These are phyloP conservation scores for Isabelozyma pseudorhagii DNA, from an alignment of 805 yeast genomes.

Conservation along the genomic window DNA sequence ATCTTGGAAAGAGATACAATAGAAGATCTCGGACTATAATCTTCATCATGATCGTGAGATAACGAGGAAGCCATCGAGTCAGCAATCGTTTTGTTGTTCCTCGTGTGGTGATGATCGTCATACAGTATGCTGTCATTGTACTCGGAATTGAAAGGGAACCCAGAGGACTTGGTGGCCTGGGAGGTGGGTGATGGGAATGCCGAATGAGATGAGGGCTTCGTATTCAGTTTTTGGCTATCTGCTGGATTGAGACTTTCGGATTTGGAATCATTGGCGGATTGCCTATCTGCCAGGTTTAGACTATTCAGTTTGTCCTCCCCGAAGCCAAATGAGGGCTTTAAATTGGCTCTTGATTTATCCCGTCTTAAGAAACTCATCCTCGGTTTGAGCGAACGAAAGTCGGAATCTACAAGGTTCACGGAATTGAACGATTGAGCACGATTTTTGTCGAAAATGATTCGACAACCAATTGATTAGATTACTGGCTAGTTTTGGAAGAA, in stretches of 20 bases:
- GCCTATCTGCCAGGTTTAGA: constrained; percentile 1
- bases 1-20: constrained; percentile 7
- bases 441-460: background rate
- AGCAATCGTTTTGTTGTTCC: background rate
- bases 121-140: background rate
- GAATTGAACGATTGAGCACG: background rate
- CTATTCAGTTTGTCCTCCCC: background rate
- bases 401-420: background rate
- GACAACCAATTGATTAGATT: background rate
- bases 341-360: constrained; percentile 10
- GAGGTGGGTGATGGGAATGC: background rate
- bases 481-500: background rate
- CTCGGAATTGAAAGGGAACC: background rate
- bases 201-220: background rate
- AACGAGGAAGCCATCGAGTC: background rate
- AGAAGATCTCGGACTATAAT: constrained; percentile 20
- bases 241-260: constrained; percentile 2
- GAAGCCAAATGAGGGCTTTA: background rate
- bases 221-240: background rate
- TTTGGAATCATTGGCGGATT: background rate
- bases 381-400: background rate
- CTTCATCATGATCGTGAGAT: constrained; percentile 1
- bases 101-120: constrained; percentile 1
- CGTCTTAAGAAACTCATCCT: constrained; percentile 14
- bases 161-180: background rate